Evolutionary conservation across 2,329 filamentous ascomycete species (phyloP).

Genomic region (Diaporthe citriasiana): DNA sequence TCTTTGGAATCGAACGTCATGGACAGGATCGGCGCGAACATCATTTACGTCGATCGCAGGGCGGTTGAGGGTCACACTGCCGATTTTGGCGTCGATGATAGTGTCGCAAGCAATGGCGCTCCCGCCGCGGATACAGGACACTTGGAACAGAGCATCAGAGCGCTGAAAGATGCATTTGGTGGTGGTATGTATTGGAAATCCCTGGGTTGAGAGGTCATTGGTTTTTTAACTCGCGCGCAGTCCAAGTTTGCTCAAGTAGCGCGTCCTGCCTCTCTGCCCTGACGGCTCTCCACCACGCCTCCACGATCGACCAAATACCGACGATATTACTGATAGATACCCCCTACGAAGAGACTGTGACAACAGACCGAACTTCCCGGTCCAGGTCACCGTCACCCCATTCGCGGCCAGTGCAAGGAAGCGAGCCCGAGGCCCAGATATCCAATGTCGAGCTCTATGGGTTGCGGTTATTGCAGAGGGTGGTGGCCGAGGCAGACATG

Average conservation of each 20-base stretch:
- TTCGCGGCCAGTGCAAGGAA: constrained; percentile 53
- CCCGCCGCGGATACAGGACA: constrained; percentile 56
- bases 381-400: constrained; percentile 62
- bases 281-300: constrained; percentile 66
- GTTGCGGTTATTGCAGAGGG: constrained; percentile 66
- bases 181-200: constrained; percentile 59
- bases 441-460: constrained; percentile 68
- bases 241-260: constrained; percentile 68
- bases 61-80: constrained; percentile 58
- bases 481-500: constrained; percentile 70
- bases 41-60: constrained; percentile 72
- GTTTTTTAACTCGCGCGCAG: constrained; percentile 51
- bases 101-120: constrained; percentile 45
- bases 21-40: constrained; percentile 70
- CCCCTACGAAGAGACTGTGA: constrained; percentile 63
- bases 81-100: constrained; percentile 47
- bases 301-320: constrained; percentile 66
- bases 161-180: constrained; percentile 68
- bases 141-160: constrained; percentile 61
- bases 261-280: constrained; percentile 67
- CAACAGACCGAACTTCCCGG: constrained; percentile 52
- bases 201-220: not conserved
- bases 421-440: constrained; percentile 56
- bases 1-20: constrained; percentile 65
- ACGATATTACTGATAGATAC: constrained; percentile 71